Percentiles rank a stretch among this genome's conserved stretches.
These are phyloP conservation scores for Starmerella apicola DNA, from an alignment of 805 yeast genomes.

Conservation along the genomic window DNA sequence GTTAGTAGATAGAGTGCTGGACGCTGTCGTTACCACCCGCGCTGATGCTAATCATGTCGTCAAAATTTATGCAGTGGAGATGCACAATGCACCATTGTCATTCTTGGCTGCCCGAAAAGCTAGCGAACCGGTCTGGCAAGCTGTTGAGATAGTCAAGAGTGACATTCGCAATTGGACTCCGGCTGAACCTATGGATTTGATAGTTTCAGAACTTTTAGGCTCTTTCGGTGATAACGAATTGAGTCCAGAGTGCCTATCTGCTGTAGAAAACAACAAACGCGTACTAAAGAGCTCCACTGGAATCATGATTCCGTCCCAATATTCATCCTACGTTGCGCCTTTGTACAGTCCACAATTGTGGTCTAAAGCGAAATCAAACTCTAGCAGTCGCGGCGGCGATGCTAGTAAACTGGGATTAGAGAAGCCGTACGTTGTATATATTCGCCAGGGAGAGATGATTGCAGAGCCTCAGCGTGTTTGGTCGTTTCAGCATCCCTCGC, in stretches of 20 bases:
- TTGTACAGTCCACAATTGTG: conserved; percentile 45
- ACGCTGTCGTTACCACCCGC: conserved; percentile 28
- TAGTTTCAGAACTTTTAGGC: conserved; percentile 74
- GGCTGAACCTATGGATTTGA: conserved; percentile 36
- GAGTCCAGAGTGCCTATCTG: conserved; percentile 64
- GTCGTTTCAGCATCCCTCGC: conserved; percentile 46
- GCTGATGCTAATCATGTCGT: conserved; percentile 18
- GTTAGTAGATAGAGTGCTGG: conserved; percentile 43
- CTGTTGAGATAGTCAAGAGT: conserved; percentile 39
- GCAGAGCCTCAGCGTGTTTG: conserved; percentile 42
- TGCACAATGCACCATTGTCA: conserved; percentile 48
- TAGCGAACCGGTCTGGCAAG: conserved; percentile 37
- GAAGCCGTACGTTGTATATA: conserved; percentile 36
- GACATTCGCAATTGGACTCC: conserved; percentile 50
- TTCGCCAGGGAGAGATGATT: conserved; percentile 33
- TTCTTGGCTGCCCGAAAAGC: conserved; percentile 39
- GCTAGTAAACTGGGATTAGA: conserved; percentile 22
- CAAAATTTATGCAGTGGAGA: conserved; percentile 52
- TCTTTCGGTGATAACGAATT: conserved; percentile 89
- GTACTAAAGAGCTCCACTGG: conserved; percentile 35
- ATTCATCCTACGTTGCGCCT: conserved; percentile 54
- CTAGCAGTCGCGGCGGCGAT: neutral
- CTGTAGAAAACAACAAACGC: conserved; percentile 26
- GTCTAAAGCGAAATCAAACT: conserved; percentile 14
- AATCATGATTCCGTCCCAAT: conserved; percentile 49